Percentiles rank a stretch among this genome's conserved stretches.
phyloP scores from a whole-genome alignment of 2,329 filamentous ascomycete genomes.

The Microsporum ferrugineum region DNA sequence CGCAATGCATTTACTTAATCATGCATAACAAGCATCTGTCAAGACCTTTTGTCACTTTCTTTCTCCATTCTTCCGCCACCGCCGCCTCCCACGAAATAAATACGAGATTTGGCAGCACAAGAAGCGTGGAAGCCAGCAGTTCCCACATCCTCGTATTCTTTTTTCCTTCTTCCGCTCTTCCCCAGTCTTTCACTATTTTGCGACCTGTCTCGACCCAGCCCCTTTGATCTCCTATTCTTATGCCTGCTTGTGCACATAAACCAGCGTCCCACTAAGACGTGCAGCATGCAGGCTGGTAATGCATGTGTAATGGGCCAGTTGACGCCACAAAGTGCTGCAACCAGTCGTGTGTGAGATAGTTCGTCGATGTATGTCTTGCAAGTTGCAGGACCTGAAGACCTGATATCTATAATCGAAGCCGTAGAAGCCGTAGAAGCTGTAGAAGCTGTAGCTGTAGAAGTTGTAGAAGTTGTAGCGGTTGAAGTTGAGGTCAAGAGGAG shows the following conservation, averaged over 20 bases:
- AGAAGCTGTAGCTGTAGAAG: not conserved
- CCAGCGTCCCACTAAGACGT: not conserved
- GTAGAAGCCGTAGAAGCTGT: not conserved
- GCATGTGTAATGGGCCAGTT: slow-evolving; percentile 1
- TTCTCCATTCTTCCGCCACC: not conserved
- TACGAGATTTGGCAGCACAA: not conserved
- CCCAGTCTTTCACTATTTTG: not conserved
- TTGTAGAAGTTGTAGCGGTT: not conserved
- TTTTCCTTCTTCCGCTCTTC: not conserved
- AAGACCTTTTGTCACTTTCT: not conserved
- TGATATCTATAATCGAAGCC: not conserved
- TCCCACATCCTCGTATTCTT: not conserved
- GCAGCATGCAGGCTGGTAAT: not conserved
- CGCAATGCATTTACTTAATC: not conserved
- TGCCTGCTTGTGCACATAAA: not conserved
- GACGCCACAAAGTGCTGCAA: not conserved
- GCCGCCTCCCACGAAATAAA: not conserved
- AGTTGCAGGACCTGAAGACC: not conserved
- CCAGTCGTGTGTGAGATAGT: not conserved
- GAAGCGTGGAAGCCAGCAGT: slow-evolving; percentile 1
- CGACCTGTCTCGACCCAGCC: not conserved
- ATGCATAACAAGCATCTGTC: not conserved
- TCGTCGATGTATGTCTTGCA: not conserved
- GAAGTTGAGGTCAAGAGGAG: not conserved
- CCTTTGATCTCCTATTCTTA: not conserved